These are phyloP conservation scores for Lotus japonicus DNA, from an alignment of 306 rosid species.

Conservation along the genomic window DNA sequence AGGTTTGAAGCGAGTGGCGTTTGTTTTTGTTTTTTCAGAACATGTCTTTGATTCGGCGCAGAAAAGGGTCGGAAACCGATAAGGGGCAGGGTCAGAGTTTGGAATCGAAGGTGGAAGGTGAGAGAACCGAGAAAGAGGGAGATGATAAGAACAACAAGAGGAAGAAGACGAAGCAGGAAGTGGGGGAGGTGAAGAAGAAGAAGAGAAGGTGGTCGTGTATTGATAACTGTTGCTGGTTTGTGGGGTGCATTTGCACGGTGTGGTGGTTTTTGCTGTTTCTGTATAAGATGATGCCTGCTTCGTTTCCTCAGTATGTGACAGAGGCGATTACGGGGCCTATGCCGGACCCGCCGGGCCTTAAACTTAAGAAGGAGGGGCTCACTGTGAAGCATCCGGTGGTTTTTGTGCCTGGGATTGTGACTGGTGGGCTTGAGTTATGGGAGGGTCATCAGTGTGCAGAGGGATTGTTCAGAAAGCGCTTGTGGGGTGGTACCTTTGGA, in stretches of 20 bases:
- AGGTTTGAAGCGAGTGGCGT: conserved; percentile 2
- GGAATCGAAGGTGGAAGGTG: conserved; percentile 12
- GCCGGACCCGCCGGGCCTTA: conserved; percentile 75
- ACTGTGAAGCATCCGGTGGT: conserved; percentile 71
- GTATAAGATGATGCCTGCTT: conserved; percentile 63
- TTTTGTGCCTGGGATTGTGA: conserved; percentile 77
- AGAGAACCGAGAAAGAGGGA: conserved; percentile 1
- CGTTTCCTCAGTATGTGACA: conserved; percentile 70
- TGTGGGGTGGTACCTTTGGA: conserved; percentile 86
- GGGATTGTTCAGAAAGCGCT: conserved; percentile 66
- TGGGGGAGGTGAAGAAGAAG: conserved; percentile 16
- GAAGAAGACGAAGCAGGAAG: conserved; percentile 16
- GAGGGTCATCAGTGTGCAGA: conserved; percentile 77
- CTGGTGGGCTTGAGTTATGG: conserved; percentile 83
- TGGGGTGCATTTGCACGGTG: conserved; percentile 55
- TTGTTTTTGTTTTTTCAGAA: background rate
- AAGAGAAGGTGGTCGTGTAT: conserved; percentile 61
- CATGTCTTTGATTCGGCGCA: conserved; percentile 56
- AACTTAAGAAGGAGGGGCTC: conserved; percentile 64
- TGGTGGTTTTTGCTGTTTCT: conserved; percentile 74
- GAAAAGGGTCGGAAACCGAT: conserved; percentile 42
- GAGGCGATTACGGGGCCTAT: conserved; percentile 67
- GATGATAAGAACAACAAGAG: background rate
- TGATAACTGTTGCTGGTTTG: conserved; percentile 71
- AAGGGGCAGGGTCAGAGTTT: conserved; percentile 22